phyloP scores from a whole-genome alignment of 306 rosid species.

The Casuarina cunninghamiana region DNA sequence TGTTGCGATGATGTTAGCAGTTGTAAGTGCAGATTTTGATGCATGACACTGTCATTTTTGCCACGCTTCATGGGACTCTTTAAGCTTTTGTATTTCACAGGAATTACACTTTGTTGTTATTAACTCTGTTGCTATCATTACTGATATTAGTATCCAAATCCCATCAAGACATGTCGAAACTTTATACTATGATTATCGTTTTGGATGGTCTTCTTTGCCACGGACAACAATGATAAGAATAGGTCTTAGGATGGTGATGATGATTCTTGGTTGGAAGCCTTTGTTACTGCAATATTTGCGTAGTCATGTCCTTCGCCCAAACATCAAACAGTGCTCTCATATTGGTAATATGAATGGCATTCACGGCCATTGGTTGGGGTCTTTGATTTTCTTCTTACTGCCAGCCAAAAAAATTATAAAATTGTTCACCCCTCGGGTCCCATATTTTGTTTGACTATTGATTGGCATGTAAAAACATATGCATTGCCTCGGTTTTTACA shows the following conservation, averaged over 20 bases:
- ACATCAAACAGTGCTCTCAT: neutral
- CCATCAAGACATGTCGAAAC: neutral
- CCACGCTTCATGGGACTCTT: neutral
- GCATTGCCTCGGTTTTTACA: no score
- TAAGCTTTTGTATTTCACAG: neutral
- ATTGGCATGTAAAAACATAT: no score
- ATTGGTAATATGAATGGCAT: neutral
- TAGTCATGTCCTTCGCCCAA: neutral
- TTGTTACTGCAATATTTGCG: neutral
- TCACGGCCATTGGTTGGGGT: neutral
- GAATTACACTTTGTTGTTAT: neutral
- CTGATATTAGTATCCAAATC: neutral
- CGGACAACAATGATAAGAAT: neutral
- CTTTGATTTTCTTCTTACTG: neutral
- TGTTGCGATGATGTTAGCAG: slow-evolving; percentile 38
- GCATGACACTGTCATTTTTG: no score
- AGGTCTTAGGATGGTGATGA: neutral
- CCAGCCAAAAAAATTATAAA: no score
- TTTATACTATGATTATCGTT: neutral
- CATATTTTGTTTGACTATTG: no score
- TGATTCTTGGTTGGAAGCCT: neutral
- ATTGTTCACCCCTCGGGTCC: no score
- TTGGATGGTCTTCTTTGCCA: neutral
- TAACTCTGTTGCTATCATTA: no score
- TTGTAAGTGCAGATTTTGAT: slow-evolving; percentile 33